Conservation (phyloP, 768 basidiomycete genomes). For the Amanita fuliginea region DNA sequence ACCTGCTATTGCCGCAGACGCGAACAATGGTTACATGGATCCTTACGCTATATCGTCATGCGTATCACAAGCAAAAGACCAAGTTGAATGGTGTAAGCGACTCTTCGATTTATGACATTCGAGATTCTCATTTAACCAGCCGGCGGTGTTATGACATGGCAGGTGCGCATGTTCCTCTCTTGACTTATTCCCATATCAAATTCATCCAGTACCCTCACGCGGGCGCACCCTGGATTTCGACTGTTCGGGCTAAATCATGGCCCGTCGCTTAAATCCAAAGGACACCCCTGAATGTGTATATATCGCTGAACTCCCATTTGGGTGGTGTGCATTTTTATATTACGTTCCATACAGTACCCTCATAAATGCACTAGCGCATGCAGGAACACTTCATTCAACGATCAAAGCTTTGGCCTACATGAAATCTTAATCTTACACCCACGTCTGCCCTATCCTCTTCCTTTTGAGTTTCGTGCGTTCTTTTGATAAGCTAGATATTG, state of each 20-base stretch:
- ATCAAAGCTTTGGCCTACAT: too few relatives aligned
- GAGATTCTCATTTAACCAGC: background rate
- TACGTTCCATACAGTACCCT: too few relatives aligned
- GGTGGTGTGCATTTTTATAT: too few relatives aligned
- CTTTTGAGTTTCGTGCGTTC: too few relatives aligned
- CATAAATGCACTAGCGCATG: too few relatives aligned
- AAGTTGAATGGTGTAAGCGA: background rate
- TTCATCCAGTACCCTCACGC: background rate
- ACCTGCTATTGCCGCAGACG: conserved; percentile 41
- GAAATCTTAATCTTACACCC: too few relatives aligned
- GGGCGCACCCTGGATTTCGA: background rate
- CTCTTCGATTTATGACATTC: background rate
- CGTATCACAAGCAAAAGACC: conserved; percentile 36
- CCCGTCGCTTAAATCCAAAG: background rate
- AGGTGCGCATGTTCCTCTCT: background rate
- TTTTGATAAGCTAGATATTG: too few relatives aligned
- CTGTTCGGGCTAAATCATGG: background rate
- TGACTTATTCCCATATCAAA: background rate
- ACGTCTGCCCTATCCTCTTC: too few relatives aligned
- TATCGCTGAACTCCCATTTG: too few relatives aligned
- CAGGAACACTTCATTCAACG: too few relatives aligned
- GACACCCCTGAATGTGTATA: background rate
- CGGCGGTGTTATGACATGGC: conserved; percentile 1
- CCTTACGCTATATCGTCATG: conserved; percentile 50
- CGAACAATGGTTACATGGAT: conserved; percentile 52